Percentiles rank a stretch among this genome's conserved stretches.
Evolutionary conservation across 805 yeast species (phyloP).

Genomic region (Kregervanrija fluxuum): DNA sequence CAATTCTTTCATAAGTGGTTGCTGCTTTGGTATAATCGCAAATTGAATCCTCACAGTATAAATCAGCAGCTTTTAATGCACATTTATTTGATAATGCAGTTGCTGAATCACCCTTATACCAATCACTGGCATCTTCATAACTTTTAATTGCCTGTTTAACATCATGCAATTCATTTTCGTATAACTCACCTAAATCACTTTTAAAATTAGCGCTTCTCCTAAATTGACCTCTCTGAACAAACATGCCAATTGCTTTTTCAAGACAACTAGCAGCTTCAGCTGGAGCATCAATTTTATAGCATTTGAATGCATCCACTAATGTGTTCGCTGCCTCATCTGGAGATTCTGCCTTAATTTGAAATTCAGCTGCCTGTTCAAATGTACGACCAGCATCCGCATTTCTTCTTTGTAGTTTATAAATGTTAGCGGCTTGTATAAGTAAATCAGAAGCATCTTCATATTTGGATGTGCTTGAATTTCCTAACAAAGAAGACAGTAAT

Average conservation of each 20-base stretch:
- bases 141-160: constrained; percentile 60
- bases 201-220: constrained; percentile 94
- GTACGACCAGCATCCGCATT: constrained; percentile 70
- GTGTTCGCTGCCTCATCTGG: constrained; percentile 91
- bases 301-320: constrained; percentile 83
- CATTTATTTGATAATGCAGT: constrained; percentile 86
- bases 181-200: constrained; percentile 81
- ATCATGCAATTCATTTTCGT: constrained; percentile 70
- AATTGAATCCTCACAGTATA: constrained; percentile 53
- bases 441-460: constrained; percentile 91
- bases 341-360: constrained; percentile 65
- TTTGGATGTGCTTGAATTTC: constrained; percentile 54
- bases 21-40: constrained; percentile 75
- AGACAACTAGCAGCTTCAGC: constrained; percentile 71
- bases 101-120: constrained; percentile 91
- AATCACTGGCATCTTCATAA: constrained; percentile 92
- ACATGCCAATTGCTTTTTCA: constrained; percentile 70
- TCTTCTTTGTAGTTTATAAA: constrained; percentile 71
- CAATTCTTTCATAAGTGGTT: constrained; percentile 68
- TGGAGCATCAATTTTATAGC: constrained; percentile 69
- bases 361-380: constrained; percentile 79
- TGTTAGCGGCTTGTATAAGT: constrained; percentile 89
- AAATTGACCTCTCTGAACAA: constrained; percentile 88
- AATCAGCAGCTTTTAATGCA: constrained; percentile 81
- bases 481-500: constrained; percentile 53